Percentiles rank a stretch among this genome's conserved stretches.
Conservation (phyloP, 345 rosid genomes). For the Populus davidiana region DNA sequence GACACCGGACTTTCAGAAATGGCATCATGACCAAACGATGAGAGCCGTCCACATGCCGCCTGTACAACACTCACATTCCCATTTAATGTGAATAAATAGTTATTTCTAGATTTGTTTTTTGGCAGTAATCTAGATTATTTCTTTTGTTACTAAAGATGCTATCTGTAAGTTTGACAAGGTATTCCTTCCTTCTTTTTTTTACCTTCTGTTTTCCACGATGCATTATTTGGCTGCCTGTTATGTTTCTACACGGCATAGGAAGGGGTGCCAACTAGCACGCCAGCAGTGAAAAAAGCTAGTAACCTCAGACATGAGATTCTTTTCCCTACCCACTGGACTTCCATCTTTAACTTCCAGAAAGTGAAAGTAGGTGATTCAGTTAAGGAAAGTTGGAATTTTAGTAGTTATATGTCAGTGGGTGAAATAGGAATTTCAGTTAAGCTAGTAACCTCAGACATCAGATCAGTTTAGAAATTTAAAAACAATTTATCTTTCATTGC, state of each 20-base stretch:
- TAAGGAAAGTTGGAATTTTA: background rate
- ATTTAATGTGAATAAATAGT: background rate
- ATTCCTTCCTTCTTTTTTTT: background rate
- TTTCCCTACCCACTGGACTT: background rate
- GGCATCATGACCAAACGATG: background rate
- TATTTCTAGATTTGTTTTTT: background rate
- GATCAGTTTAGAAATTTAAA: background rate
- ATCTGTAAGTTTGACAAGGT: background rate
- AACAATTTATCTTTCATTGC: background rate
- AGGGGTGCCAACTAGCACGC: background rate
- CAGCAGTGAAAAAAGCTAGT: background rate
- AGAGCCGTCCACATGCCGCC: slow-evolving; percentile 7
- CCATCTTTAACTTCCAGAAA: background rate
- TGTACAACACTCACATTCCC: background rate
- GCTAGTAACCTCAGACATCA: background rate
- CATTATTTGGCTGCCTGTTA: background rate
- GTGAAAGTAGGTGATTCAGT: background rate
- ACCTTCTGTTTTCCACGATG: background rate
- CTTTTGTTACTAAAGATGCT: background rate
- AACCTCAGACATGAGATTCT: background rate
- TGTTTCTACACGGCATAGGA: background rate
- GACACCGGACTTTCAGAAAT: background rate
- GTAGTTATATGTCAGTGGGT: background rate
- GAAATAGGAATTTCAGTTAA: background rate
- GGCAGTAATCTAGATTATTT: background rate